These are phyloP conservation scores for Mollisia scopiformis DNA, from an alignment of 2,329 filamentous ascomycete genomes.

Conservation along the genomic window DNA sequence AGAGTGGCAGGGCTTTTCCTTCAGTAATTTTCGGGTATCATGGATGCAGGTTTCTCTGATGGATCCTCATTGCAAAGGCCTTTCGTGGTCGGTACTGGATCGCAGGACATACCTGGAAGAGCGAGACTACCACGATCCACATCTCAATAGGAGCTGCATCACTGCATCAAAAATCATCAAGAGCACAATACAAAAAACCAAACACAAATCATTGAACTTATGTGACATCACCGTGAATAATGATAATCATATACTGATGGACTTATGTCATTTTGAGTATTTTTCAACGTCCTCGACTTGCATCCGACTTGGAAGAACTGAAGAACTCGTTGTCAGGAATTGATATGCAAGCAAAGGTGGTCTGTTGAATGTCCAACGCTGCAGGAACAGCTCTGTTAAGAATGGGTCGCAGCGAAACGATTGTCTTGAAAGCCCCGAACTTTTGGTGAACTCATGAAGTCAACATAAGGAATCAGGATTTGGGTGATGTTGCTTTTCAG, in stretches of 20 bases:
- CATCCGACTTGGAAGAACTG: no score
- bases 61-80: constrained; percentile 1
- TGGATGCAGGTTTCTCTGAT: not conserved
- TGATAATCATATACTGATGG: no score
- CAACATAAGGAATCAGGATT: no score
- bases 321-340: no score
- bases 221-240: no score
- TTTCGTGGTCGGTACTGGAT: not conserved
- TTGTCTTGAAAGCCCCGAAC: not conserved
- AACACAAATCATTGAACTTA: no score
- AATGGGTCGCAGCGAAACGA: not conserved
- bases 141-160: not conserved
- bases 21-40: not conserved
- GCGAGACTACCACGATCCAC: not conserved
- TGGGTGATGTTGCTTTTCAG: no score
- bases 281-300: no score
- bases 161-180: not conserved
- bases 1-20: not conserved
- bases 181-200: not conserved
- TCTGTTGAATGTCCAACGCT: no score
- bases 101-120: not conserved
- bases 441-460: not conserved
- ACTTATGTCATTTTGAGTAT: no score
- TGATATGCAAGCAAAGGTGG: no score
- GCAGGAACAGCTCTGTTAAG: no score